These are phyloP conservation scores for Epichloe brachyelytri DNA, from an alignment of 2,329 filamentous ascomycete species.

Conservation along the genomic window DNA sequence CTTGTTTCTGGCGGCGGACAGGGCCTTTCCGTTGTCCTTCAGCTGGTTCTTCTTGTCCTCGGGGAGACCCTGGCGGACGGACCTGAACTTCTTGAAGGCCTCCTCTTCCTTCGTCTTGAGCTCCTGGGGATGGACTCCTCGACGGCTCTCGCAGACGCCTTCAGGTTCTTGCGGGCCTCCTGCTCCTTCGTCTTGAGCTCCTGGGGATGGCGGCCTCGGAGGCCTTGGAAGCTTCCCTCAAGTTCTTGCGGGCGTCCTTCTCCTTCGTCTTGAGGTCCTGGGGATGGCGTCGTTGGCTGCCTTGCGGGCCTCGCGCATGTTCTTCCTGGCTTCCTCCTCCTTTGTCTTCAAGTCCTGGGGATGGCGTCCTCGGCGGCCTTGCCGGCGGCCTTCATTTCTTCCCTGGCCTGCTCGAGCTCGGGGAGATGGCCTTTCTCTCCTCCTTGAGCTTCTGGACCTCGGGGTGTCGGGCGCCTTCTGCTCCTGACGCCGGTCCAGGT, in stretches of 20 bases:
- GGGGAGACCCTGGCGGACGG: neutral
- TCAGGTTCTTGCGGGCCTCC: too few relatives aligned
- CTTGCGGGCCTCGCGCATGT: neutral
- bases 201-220: constrained; percentile 1
- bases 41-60: constrained; percentile 1
- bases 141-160: too few relatives aligned
- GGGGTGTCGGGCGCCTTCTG: neutral
- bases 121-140: too few relatives aligned
- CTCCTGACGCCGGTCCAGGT: neutral
- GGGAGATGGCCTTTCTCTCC: constrained; percentile 1
- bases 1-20: neutral
- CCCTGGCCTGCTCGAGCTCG: constrained; percentile 1
- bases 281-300: neutral
- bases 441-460: constrained; percentile 3
- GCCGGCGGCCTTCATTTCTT: neutral
- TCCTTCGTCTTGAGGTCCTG: neutral
- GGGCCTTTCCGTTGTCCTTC: neutral
- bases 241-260: neutral
- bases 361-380: neutral
- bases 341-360: neutral
- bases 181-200: constrained; percentile 1
- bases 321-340: neutral
- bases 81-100: neutral
- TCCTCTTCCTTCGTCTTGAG: neutral
- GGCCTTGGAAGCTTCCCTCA: neutral